These are phyloP conservation scores for Quercus tomentella DNA, from an alignment of 331 rosid species.

Conservation along the genomic window DNA sequence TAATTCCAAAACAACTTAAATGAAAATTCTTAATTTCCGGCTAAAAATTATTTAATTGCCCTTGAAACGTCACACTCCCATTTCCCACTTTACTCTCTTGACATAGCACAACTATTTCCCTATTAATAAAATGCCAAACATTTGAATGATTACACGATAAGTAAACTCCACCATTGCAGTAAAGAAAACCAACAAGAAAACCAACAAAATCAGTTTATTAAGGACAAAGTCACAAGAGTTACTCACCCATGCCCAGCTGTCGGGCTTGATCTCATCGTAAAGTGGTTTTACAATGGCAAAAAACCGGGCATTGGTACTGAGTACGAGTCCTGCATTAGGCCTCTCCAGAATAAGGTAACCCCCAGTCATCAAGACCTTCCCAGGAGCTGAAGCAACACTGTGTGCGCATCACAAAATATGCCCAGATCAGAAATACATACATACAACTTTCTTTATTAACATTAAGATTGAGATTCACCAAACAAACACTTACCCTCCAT, in stretches of 20 bases:
- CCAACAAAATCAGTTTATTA: background rate
- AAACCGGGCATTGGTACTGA: constrained; percentile 92
- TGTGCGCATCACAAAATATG: background rate
- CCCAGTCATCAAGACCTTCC: constrained; percentile 85
- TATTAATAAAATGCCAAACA: background rate
- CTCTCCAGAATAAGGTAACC: constrained; percentile 87
- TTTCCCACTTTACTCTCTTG: background rate
- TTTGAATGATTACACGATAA: background rate
- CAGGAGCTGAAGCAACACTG: constrained; percentile 95
- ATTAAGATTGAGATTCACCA: background rate
- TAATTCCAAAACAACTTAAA: background rate
- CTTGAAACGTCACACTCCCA: background rate
- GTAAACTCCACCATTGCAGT: background rate
- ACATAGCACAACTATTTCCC: background rate
- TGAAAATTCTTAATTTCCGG: too few relatives aligned
- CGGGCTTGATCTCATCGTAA: constrained; percentile 41
- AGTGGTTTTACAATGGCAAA: constrained; percentile 79
- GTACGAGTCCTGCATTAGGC: constrained; percentile 87
- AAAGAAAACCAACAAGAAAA: background rate
- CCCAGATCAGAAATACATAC: background rate
- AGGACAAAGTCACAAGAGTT: background rate
- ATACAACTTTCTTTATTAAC: background rate
- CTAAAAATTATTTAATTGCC: background rate
- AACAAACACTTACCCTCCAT: background rate
- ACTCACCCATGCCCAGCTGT: constrained; percentile 77